Conservation (phyloP, 148 eudicot species). For the Cornus florida region DNA sequence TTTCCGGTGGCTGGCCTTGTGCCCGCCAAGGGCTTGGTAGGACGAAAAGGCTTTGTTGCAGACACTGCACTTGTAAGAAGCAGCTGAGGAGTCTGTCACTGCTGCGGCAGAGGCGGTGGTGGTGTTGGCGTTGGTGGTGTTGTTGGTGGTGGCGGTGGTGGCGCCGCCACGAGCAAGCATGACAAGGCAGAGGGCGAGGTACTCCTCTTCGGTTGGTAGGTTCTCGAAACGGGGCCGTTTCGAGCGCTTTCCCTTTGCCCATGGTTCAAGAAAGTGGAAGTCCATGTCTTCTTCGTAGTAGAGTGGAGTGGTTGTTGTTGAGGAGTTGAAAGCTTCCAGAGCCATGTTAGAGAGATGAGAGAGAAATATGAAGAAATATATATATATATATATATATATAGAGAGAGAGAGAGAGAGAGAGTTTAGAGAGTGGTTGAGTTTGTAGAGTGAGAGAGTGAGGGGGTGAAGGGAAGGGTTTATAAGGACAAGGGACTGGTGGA, state of each 20-base stretch:
- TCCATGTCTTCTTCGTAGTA: neutral
- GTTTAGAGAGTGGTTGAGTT: neutral
- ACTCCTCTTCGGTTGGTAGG: conserved; percentile 50
- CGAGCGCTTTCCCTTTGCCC: conserved; percentile 49
- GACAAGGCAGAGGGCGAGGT: conserved; percentile 66
- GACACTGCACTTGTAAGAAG: conserved; percentile 42
- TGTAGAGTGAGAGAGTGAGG: neutral
- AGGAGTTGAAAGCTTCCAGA: conserved; percentile 34
- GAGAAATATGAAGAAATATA: too few relatives aligned
- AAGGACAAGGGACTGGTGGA: neutral
- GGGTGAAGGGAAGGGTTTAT: neutral
- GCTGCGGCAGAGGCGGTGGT: neutral
- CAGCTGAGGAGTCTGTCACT: neutral
- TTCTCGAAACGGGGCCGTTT: conserved; percentile 34
- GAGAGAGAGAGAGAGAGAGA: neutral
- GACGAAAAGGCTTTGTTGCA: conserved; percentile 46
- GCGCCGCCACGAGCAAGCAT: conserved; percentile 56
- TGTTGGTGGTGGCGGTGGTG: neutral
- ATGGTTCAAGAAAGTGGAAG: conserved; percentile 11
- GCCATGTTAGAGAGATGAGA: conserved; percentile 24
- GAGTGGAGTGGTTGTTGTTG: conserved; percentile 9
- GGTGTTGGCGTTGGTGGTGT: neutral
- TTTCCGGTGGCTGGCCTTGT: conserved; percentile 75
- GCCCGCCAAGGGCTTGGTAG: conserved; percentile 70
- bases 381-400: too few relatives aligned